A percentile compares a stretch with the other conserved stretches of the same genome.
Evolutionary conservation across 2,329 filamentous ascomycete genomes (phyloP).

Genomic region (Ambrosiella cleistominuta): DNA sequence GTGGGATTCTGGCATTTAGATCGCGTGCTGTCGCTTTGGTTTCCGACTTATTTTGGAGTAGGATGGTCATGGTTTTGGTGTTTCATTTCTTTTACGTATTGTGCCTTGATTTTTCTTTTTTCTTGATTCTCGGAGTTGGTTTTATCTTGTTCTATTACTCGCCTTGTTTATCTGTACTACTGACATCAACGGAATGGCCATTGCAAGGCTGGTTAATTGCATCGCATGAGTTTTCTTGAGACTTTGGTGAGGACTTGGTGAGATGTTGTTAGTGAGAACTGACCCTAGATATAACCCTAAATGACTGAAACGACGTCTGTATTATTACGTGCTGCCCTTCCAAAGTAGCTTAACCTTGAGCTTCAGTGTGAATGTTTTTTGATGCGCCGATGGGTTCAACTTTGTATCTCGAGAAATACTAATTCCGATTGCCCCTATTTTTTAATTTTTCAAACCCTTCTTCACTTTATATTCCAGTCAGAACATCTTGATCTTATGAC

Average conservation of each 20-base stretch:
- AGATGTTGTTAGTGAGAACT: too few species aligned
- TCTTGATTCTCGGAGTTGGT: slow-evolving; percentile 1
- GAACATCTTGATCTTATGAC: background rate
- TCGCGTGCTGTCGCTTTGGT: background rate
- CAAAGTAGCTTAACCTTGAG: background rate
- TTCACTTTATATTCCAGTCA: background rate
- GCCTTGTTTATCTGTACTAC: background rate
- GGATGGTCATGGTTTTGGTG: background rate
- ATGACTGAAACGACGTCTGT: background rate
- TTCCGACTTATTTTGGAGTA: background rate
- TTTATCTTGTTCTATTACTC: slow-evolving; percentile 3
- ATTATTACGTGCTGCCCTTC: slow-evolving; percentile 9
- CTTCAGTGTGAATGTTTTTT: too few species aligned
- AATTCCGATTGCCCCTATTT: too few species aligned
- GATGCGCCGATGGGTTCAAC: too few species aligned
- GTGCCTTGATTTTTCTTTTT: slow-evolving; percentile 1
- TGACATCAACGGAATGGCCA: background rate
- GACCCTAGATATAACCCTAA: background rate
- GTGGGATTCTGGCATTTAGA: background rate
- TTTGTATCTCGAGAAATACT: too few species aligned
- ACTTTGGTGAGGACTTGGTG: background rate
- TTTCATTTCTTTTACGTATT: background rate
- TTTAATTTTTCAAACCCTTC: background rate
- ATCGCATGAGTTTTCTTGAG: background rate
- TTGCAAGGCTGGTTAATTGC: slow-evolving; percentile 3